These are phyloP conservation scores for Botrytis galanthina DNA, from an alignment of 2,329 filamentous ascomycete genomes.

Conservation along the genomic window DNA sequence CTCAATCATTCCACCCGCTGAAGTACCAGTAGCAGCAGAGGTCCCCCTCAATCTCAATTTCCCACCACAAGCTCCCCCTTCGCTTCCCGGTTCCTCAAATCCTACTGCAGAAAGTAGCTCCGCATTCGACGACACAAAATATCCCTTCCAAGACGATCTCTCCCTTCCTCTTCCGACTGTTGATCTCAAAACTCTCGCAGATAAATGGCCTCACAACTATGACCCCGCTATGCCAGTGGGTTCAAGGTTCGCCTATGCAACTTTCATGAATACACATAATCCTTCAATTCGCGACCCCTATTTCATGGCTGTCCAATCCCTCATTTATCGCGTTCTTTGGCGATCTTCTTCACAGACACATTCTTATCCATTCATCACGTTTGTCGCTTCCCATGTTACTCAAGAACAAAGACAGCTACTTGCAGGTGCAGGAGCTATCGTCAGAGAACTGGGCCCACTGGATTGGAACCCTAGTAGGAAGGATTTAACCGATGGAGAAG, in stretches of 20 bases:
- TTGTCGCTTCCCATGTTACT: slow-evolving; percentile 23
- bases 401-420: slow-evolving; percentile 21
- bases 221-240: slow-evolving; percentile 42
- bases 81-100: background rate
- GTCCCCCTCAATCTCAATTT: background rate
- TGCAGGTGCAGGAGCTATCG: slow-evolving; percentile 23
- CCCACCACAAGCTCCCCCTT: background rate
- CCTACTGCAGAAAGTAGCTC: background rate
- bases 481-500: background rate
- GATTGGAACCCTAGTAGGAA: slow-evolving; percentile 19
- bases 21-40: background rate
- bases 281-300: slow-evolving; percentile 23
- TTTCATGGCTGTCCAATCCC: slow-evolving; percentile 24
- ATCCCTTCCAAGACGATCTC: slow-evolving; percentile 17
- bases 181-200: background rate
- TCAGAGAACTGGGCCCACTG: slow-evolving; percentile 20
- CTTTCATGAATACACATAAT: slow-evolving; percentile 23
- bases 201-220: slow-evolving; percentile 18
- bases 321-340: slow-evolving; percentile 26
- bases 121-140: slow-evolving; percentile 15
- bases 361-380: slow-evolving; percentile 24
- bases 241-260: slow-evolving; percentile 19
- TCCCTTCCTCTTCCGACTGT: background rate
- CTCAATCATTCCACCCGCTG: background rate
- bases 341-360: slow-evolving; percentile 14